Evolutionary conservation across 2,329 filamentous ascomycete species (phyloP).

Genomic region (Monilinia aucupariae): DNA sequence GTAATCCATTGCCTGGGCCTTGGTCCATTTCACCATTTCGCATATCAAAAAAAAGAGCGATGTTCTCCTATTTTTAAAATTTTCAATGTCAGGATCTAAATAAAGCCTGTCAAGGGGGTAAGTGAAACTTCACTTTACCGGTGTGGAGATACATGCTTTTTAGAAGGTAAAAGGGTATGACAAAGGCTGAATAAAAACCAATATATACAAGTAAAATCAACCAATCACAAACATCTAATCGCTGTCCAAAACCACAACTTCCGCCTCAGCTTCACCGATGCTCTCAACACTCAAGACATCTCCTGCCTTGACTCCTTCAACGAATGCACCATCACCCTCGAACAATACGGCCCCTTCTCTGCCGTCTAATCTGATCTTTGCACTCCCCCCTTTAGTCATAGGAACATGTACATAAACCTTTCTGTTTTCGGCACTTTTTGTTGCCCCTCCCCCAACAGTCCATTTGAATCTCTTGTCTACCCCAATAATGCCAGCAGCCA

Average conservation of each 20-base stretch:
- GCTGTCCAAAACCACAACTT: constrained; percentile 25
- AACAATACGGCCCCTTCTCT: constrained; percentile 60
- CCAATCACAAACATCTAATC: constrained; percentile 7
- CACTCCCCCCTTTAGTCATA: constrained; percentile 70
- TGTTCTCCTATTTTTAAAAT: no score
- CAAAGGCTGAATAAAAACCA: background rate
- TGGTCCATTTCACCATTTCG: no score
- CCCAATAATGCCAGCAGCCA: constrained; percentile 70
- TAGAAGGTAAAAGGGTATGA: background rate
- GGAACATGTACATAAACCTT: constrained; percentile 79
- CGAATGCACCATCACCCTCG: constrained; percentile 78
- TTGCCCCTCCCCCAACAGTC: constrained; percentile 56
- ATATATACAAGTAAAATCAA: background rate
- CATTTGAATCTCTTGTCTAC: constrained; percentile 64
- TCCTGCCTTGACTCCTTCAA: constrained; percentile 58
- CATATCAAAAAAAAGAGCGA: no score
- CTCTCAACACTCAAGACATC: constrained; percentile 62
- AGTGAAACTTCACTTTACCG: background rate
- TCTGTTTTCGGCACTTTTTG: constrained; percentile 49
- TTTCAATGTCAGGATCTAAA: no score
- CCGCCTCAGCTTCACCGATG: constrained; percentile 49
- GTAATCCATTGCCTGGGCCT: no score
- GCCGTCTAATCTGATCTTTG: constrained; percentile 64
- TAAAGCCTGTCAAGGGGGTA: background rate
- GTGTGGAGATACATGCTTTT: background rate